These are phyloP conservation scores for Apocynum venetum DNA, from an alignment of 257 asterid species.

Conservation along the genomic window DNA sequence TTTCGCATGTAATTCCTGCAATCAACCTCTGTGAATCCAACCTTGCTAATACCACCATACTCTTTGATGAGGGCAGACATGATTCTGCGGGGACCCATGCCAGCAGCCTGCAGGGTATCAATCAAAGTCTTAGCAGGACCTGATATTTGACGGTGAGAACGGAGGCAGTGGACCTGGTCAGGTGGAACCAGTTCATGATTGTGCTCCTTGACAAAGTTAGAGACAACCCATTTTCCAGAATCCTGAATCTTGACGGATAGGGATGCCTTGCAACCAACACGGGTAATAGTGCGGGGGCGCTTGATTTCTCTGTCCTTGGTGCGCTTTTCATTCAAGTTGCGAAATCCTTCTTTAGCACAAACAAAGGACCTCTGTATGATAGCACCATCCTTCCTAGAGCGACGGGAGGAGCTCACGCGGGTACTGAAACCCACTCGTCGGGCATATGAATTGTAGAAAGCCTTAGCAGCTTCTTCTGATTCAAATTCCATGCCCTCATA, in stretches of 20 bases:
- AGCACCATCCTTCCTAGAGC: constrained; percentile 96
- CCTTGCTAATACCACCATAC: constrained; percentile 94
- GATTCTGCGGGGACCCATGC: constrained; percentile 97
- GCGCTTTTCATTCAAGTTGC: constrained; percentile 88
- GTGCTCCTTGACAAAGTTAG: constrained; percentile 76
- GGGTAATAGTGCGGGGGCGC: constrained; percentile 78
- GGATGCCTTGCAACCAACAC: constrained; percentile 96
- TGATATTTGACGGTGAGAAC: constrained; percentile 92
- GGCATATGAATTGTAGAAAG: constrained; percentile 87
- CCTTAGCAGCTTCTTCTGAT: constrained; percentile 98
- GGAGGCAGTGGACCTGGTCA: constrained; percentile 87
- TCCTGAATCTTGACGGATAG: constrained; percentile 90
- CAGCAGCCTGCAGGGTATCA: constrained; percentile 98
- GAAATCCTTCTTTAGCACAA: constrained; percentile 95
- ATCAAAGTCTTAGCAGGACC: constrained; percentile 96
- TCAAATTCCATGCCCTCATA: constrained; percentile 94
- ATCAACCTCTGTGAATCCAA: constrained; percentile 96
- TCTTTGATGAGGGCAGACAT: constrained; percentile 96
- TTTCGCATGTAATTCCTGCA: constrained; percentile 93
- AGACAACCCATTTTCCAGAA: constrained; percentile 84
- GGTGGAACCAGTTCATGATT: constrained; percentile 94
- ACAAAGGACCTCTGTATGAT: constrained; percentile 96
- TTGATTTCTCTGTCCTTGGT: constrained; percentile 84
- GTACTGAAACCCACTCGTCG: constrained; percentile 98
- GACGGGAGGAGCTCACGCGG: constrained; percentile 97